Base-by-base conservation (phyloP, 495 filamentous ascomycete genomes). In the Articulospora tetracladia region DNA sequence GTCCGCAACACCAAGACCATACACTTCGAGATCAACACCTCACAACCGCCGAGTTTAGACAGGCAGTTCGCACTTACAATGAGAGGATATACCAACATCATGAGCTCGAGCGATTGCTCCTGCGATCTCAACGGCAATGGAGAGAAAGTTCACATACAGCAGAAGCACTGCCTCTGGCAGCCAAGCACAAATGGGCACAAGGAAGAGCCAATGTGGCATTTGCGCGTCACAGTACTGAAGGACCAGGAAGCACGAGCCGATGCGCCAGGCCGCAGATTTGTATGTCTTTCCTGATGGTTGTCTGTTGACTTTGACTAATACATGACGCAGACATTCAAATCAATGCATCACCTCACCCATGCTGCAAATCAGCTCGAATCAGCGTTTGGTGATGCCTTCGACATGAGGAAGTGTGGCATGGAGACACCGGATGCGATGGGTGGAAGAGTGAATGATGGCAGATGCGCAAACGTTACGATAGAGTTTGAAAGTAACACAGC, bases 311-410 rank as follows among this genome's bases (percentile, higher is more conserved):
- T 44, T 20, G 7, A 26, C 52, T 57, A 55, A 59, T 12, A 46
- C 8, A 27, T 24, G 22, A 56, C 30, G 1, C 24, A 65, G 62
- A 49, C 53, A 26, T 65, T 65, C 49, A 53, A 61, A 36, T 65
- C 62, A 28, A 34, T 65, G 20, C 62, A 61, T 28, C 62, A 65
- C 25, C 57, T 65, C 46, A 65, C 62, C 26, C 57, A 65, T 47
- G 62, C 62, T 19, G 58, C 54, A 1, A 61, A 65, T 36, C 62
- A 65, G 55, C 36, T 65, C 3, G 58, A 65, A 24, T 25, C 44
- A 17, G 54, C 57, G 7, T 60, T 65, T 36, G 30, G 53, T 6
- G 34, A 36, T 10, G 8, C 27, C 1, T 57, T 65, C 22, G 53
- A 53, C 3, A 46, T 65, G 7, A 23, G 28, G 19, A 65, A 61